Base-by-base conservation (phyloP, 75 land plant species). In the Cupressus sempervirens region DNA sequence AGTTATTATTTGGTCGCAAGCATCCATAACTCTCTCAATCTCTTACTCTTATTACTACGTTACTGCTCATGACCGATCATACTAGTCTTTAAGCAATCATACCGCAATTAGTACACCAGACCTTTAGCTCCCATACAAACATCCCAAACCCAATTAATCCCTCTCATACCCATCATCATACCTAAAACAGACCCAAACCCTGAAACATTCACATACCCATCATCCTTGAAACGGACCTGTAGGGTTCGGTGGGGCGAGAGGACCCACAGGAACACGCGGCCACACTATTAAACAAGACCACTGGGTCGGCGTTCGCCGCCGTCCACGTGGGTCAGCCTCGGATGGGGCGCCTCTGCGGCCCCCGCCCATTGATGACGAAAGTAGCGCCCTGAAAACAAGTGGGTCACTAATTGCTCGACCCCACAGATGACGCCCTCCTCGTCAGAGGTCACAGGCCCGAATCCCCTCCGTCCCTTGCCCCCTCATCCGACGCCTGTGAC, bases 281-380 rank as follows among this genome's bases (percentile, higher is more conserved):
- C 46, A 11, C 48, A 43, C 11, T 79, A 79, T 79, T 79, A 26
- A 23, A 41, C 23, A 43, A 26, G 46, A 8, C 81, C n/a, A 13
- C 45, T n/a, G 48, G 81, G 81, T 79, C 46, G 81, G 81, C 81
- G 81, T 9, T 79, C 50, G 81, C 81, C 81, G 81, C 81, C 81
- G 40, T 79, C 81, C 81, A 79, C 81, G 81, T 79, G 81, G 74
- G 81, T 79, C 11, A 10, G 0, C 79, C 79, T 76, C 79, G 79
- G 20, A 8, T 1, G 26, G 79, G 43, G 79, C 30, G 81, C 48
- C 81, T 3, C 81, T 41, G 81, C 11, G 29, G 81, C 48, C 81
- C 81, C 29, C 46, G 81, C 81, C 48, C 50, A 23, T 43, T 30
- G 48, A 41, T 79, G 81, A 79, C 81, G 48, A 79, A 45, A 79